phyloP scores from a whole-genome alignment of 148 eudicot genomes.

The Cornus controversa region DNA sequence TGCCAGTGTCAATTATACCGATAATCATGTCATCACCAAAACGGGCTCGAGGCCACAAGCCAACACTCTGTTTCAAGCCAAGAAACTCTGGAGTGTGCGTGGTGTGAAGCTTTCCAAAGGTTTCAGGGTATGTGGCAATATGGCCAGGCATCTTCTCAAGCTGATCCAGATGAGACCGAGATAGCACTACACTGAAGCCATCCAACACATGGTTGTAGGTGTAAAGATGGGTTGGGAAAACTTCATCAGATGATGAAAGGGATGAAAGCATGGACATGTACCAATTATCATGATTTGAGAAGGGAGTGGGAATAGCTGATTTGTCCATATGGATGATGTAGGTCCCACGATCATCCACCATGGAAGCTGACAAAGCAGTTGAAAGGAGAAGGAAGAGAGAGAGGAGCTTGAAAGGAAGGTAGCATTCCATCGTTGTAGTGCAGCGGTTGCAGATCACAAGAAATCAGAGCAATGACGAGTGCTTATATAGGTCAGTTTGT shows the following conservation, averaged over 20 bases:
- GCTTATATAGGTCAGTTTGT: background rate
- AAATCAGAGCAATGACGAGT: background rate
- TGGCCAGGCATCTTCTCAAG: slow-evolving; percentile 21
- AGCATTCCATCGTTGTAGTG: background rate
- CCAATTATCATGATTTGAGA: slow-evolving; percentile 22
- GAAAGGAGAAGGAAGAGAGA: background rate
- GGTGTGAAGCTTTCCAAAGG: slow-evolving; percentile 14
- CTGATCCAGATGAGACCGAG: slow-evolving; percentile 9
- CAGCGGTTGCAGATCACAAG: background rate
- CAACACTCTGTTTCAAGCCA: slow-evolving; percentile 14
- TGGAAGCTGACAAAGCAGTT: background rate
- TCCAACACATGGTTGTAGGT: slow-evolving; percentile 22
- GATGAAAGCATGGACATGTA: slow-evolving; percentile 25
- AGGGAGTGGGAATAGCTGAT: slow-evolving; percentile 27
- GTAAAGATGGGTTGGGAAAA: slow-evolving; percentile 16
- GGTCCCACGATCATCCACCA: background rate
- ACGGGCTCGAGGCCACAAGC: slow-evolving; percentile 5
- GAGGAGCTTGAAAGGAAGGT: background rate
- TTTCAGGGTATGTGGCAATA: slow-evolving; percentile 12
- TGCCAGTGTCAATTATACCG: slow-evolving; percentile 48
- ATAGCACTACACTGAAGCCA: slow-evolving; percentile 27
- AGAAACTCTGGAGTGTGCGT: slow-evolving; percentile 11
- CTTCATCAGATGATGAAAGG: background rate
- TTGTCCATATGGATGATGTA: slow-evolving; percentile 17
- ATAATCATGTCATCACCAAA: slow-evolving; percentile 30